A percentile compares a stretch with the other conserved stretches of the same genome.
These are phyloP conservation scores for Colletotrichum tanaceti DNA, from an alignment of 2,329 filamentous ascomycete species.

Conservation along the genomic window DNA sequence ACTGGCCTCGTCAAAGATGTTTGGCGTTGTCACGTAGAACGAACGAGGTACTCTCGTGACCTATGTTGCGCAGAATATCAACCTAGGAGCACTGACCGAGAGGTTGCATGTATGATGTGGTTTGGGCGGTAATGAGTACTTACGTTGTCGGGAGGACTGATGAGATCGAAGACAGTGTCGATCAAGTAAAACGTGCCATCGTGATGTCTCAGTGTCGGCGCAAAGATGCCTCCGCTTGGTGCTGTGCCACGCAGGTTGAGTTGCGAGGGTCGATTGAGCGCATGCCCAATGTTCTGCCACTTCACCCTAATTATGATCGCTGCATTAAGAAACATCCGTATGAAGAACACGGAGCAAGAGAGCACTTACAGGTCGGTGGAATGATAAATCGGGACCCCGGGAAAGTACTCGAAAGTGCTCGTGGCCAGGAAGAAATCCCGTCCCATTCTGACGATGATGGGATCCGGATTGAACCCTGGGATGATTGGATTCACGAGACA, in stretches of 20 bases:
- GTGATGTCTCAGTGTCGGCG: slow-evolving; percentile 36
- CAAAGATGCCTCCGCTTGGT: slow-evolving; percentile 39
- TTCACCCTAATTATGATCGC: slow-evolving; percentile 34
- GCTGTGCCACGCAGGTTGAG: slow-evolving; percentile 38
- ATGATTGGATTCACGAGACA: slow-evolving; percentile 39
- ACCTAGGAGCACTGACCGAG: accelerated
- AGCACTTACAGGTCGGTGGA: slow-evolving; percentile 37
- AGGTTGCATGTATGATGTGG: no score
- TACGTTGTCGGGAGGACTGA: slow-evolving; percentile 39
- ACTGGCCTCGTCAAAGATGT: slow-evolving; percentile 39
- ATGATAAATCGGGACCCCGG: slow-evolving; percentile 39
- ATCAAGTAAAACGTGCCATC: slow-evolving; percentile 37
- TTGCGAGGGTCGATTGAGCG: slow-evolving; percentile 35
- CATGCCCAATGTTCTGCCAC: slow-evolving; percentile 40
- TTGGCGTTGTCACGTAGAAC: slow-evolving; percentile 37
- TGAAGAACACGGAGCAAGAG: background rate
- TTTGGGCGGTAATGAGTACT: background rate
- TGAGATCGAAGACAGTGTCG: slow-evolving; percentile 36
- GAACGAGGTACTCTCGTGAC: slow-evolving; percentile 37
- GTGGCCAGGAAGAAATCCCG: slow-evolving; percentile 39
- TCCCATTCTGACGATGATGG: slow-evolving; percentile 35
- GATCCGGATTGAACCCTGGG: slow-evolving; percentile 40
- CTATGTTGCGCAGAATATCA: background rate
- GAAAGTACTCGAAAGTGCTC: slow-evolving; percentile 40
- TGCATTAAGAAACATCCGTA: background rate